Percentiles rank a stretch among this genome's conserved stretches.
These are phyloP conservation scores for Neolentinus lepideus DNA, from an alignment of 1,284 basidiomycete species.

Conservation along the genomic window DNA sequence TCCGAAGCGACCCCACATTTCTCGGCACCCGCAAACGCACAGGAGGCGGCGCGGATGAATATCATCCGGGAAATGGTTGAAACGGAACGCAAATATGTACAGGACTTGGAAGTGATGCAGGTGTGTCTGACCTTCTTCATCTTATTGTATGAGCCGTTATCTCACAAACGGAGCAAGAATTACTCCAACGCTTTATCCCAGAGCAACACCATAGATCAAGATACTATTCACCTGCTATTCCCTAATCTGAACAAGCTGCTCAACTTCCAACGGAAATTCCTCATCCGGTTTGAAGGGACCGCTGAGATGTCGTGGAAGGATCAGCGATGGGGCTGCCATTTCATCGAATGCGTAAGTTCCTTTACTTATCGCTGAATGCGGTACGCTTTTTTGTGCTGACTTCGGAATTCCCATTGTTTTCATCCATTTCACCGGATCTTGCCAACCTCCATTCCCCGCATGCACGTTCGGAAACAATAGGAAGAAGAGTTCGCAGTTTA, in stretches of 20 bases:
- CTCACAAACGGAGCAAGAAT: slow-evolving; percentile 41
- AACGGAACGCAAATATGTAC: slow-evolving; percentile 96
- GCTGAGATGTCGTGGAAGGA: slow-evolving; percentile 81
- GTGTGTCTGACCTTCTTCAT: slow-evolving; percentile 33
- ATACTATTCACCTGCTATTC: slow-evolving; percentile 94
- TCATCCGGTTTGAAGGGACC: slow-evolving; percentile 89
- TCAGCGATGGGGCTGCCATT: slow-evolving; percentile 84
- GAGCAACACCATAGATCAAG: slow-evolving; percentile 83
- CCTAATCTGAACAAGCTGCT: slow-evolving; percentile 93
- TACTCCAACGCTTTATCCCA: slow-evolving; percentile 77
- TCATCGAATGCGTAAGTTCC: slow-evolving; percentile 69
- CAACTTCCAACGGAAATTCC: slow-evolving; percentile 95
- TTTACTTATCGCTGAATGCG: slow-evolving; percentile 10
- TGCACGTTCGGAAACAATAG: slow-evolving; percentile 44
- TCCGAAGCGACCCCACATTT: slow-evolving; percentile 28
- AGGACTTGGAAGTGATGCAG: slow-evolving; percentile 96
- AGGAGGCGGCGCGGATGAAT: slow-evolving; percentile 67
- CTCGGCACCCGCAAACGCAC: slow-evolving; percentile 39
- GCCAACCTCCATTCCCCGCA: slow-evolving; percentile 13
- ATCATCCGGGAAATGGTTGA: slow-evolving; percentile 86
- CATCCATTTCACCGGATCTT: slow-evolving; percentile 25
- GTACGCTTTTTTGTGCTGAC: background rate
- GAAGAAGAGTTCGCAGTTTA: slow-evolving; percentile 94
- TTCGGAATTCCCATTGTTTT: slow-evolving; percentile 19
- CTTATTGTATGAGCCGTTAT: slow-evolving; percentile 2